Percentiles rank a stretch among this genome's conserved stretches.
Evolutionary conservation across 306 rosid genomes (phyloP).

Genomic region (Cucumis hystrix): DNA sequence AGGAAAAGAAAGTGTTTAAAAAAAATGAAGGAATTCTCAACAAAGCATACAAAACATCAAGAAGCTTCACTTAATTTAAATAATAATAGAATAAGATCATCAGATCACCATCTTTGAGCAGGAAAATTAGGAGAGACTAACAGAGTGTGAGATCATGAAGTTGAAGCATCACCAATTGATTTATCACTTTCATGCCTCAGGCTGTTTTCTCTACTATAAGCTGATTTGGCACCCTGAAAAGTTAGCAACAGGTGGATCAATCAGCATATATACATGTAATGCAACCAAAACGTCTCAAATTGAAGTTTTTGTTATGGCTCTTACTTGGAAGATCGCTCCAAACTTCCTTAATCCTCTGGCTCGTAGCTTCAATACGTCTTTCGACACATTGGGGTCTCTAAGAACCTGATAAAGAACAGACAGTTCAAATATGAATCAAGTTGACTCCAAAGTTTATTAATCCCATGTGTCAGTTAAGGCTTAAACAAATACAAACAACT

Average conservation of each 20-base stretch:
- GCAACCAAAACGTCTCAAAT: background rate
- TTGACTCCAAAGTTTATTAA: background rate
- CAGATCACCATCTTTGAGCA: background rate
- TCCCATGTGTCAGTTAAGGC: background rate
- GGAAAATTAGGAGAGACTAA: background rate
- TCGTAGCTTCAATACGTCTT: slow-evolving; percentile 52
- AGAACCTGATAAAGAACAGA: slow-evolving; percentile 49
- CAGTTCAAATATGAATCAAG: background rate
- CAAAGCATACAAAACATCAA: background rate
- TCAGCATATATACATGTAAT: background rate
- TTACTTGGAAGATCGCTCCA: slow-evolving; percentile 84
- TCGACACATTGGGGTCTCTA: slow-evolving; percentile 54
- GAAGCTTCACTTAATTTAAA: background rate
- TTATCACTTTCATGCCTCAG: slow-evolving; percentile 48
- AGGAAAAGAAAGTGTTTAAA: background rate
- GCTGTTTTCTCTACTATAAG: slow-evolving; percentile 68
- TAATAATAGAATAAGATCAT: background rate
- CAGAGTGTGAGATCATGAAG: slow-evolving; percentile 24
- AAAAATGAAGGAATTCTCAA: background rate
- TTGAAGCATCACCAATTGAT: slow-evolving; percentile 19
- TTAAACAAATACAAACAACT: background rate
- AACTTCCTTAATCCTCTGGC: slow-evolving; percentile 57
- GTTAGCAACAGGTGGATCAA: background rate
- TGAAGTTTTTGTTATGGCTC: background rate
- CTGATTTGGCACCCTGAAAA: slow-evolving; percentile 67